Percentiles rank a stretch among this genome's conserved stretches.
phyloP scores from a whole-genome alignment of 306 rosid species.

The Fragaria ananassa region DNA sequence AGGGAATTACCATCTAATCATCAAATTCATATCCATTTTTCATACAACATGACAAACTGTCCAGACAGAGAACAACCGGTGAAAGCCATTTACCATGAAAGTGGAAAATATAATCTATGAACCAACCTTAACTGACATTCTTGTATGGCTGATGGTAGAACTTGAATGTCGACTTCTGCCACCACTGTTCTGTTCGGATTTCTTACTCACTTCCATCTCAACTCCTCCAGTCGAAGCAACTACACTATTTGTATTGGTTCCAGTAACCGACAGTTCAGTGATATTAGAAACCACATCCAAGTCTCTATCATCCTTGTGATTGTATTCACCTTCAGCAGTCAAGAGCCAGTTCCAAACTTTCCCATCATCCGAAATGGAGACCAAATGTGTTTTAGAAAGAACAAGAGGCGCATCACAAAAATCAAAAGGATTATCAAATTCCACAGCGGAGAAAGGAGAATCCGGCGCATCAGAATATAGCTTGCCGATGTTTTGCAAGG shows the following conservation, averaged over 20 bases:
- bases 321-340: conserved; percentile 70
- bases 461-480: conserved; percentile 56
- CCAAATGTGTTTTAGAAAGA: conserved; percentile 67
- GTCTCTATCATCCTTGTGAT: conserved; percentile 43
- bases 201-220: conserved; percentile 40
- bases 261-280: conserved; percentile 34
- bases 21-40: background rate
- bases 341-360: conserved; percentile 94
- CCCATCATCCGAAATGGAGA: conserved; percentile 95
- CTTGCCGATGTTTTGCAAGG: conserved; percentile 63
- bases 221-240: conserved; percentile 43
- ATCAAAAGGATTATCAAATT: conserved; percentile 86
- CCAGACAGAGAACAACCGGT: conserved; percentile 13
- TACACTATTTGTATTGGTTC: conserved; percentile 29
- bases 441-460: conserved; percentile 62
- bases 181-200: conserved; percentile 31
- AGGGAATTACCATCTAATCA: background rate
- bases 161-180: conserved; percentile 33
- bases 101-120: conserved; percentile 1
- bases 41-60: background rate
- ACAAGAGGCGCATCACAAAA: conserved; percentile 49
- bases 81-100: conserved; percentile 20
- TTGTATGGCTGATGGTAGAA: conserved; percentile 40
- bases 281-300: conserved; percentile 37
- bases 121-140: conserved; percentile 65